Evolutionary conservation across 2,329 filamentous ascomycete species (phyloP).

Genomic region (Aplosporella prunicola): DNA sequence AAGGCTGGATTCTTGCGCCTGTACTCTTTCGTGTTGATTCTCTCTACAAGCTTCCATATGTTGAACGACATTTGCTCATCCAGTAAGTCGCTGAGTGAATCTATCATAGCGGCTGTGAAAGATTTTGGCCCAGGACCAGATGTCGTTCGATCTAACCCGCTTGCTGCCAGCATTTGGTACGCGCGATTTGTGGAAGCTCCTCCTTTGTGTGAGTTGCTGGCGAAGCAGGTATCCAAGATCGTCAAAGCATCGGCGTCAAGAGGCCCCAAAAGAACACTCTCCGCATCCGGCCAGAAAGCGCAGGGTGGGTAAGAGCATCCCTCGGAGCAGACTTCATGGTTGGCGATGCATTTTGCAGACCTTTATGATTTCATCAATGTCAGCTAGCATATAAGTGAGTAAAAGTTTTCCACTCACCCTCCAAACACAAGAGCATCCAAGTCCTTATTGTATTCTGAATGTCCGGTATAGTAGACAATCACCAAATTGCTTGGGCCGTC

Average conservation of each 20-base stretch:
- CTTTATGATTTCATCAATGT: too few species aligned
- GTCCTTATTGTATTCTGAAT: constrained; percentile 20
- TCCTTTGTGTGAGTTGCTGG: constrained; percentile 25
- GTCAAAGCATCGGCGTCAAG: constrained; percentile 27
- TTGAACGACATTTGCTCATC: constrained; percentile 21
- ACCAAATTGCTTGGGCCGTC: constrained; percentile 22
- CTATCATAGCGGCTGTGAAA: constrained; percentile 27
- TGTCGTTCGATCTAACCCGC: constrained; percentile 20
- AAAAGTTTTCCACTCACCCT: constrained; percentile 14
- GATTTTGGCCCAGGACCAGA: constrained; percentile 21
- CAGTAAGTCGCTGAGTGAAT: constrained; percentile 19
- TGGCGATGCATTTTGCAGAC: too few species aligned
- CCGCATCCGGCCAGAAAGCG: too few species aligned
- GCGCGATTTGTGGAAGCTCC: constrained; percentile 18
- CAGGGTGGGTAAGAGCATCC: too few species aligned
- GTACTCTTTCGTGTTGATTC: constrained; percentile 19
- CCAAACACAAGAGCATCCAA: constrained; percentile 15
- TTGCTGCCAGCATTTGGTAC: constrained; percentile 26
- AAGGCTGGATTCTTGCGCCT: constrained; percentile 22
- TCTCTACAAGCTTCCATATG: constrained; percentile 21
- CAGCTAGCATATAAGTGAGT: too few species aligned
- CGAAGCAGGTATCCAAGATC: constrained; percentile 32
- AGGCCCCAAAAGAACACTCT: constrained; percentile 18
- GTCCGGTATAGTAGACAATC: constrained; percentile 33
- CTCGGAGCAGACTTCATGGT: too few species aligned